Base-by-base conservation (phyloP, 2,329 filamentous ascomycete genomes). In the Knufia petricola region DNA sequence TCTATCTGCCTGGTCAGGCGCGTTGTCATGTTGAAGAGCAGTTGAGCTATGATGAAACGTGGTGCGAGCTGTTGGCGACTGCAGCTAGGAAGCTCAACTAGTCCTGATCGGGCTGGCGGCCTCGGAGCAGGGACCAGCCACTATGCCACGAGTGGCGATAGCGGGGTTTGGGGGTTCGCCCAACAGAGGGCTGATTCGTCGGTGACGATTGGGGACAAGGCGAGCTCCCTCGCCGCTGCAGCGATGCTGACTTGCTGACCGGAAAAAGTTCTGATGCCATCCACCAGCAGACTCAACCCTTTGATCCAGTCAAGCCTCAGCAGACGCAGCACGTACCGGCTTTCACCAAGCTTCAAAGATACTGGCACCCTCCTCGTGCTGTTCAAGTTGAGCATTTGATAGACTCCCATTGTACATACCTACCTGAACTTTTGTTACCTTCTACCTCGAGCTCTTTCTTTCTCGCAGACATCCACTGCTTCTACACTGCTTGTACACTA, bases 171-270 rank as follows among this genome's bases (percentile, higher is more conserved):
- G 34, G 6, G 40, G 21, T 8, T 19, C 13, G 6, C 40, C 28
- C 41, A 44, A 3, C 41, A 44, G 20, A 31, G n/a, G n/a, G n/a
- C 12, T 34, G 21, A 26, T 21, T 44, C 10, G 41, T n/a, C 3
- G 24, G 19, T 20, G 41, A 44, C n/a, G 41, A 30, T 31, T 44
- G 41, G 41, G 41, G 28, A n/a, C n/a, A 26, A 10, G 13, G 39
- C 26, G 20, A 41, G 39, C 39, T 41, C 21, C 9, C 6, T 36
- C 32, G 32, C 15, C 32, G 32, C 32, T 17, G 32, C 32, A 13
- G 28, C 13, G 37, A 12, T 41, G 39, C 19, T 24, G 39, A 21
- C 8, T n/a, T 8, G 6, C 20, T 24, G 26, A 21, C 39, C 17
- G 19, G 28, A 44, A 34, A 31, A 31, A 21, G 28, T 44, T 44